Evolutionary conservation across 192 early-diverging fungal genomes (phyloP), one percentile per base, ranked within the genome.

Genomic region (Chytriomyces sp.): DNA sequence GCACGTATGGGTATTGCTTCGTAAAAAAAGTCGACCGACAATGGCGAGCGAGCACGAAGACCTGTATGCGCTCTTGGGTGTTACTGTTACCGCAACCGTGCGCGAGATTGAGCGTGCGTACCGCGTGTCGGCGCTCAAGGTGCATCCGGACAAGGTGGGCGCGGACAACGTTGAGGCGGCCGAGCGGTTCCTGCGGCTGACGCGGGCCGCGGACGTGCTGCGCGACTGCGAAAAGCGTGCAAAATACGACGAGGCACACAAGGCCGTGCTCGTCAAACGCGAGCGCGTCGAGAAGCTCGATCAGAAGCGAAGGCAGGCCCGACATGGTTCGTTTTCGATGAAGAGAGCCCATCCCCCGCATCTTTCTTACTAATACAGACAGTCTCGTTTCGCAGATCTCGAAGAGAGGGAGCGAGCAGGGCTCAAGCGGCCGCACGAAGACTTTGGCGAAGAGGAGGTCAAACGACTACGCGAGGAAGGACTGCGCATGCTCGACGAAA

Each of bases 21-120:
- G n/a, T n/a, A n/a, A n/a, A n/a, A n/a, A 49, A 14, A n/a, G 44
- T 49, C 44, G 44, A 49, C 44, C 44, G 44, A 49, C 44, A 14
- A 49, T 49, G 22, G 44, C 14, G 22, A 49, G 44, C 44, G 22
- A 14, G 22, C 44, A 49, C 14, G 44, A 49, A 36, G 73, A 77
- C 37, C 90, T 92, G 74, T 99, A 99, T 79, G 95, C 96, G 62
- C 80, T 93, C 58, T 83, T 98, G 37, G 92, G 89, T 17, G 90
- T 97, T 4, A 57, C 81, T 5, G 77, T 88, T 7, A 80, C 87
- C 17, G 96, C 96, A 12, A 90, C 91, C 19, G 80, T 88, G 34
- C 81, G 82, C 6, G 90, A 93, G 58, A 94, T 99, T 61, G 96
- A 96, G 74, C 96, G 95, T 68, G 91, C 91, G 52, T 98, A 98